Evolutionary conservation across 164 flowering plant species (phyloP), one percentile per base, ranked within the genome.

Genomic region (grape (Vitis vinifera)): DNA sequence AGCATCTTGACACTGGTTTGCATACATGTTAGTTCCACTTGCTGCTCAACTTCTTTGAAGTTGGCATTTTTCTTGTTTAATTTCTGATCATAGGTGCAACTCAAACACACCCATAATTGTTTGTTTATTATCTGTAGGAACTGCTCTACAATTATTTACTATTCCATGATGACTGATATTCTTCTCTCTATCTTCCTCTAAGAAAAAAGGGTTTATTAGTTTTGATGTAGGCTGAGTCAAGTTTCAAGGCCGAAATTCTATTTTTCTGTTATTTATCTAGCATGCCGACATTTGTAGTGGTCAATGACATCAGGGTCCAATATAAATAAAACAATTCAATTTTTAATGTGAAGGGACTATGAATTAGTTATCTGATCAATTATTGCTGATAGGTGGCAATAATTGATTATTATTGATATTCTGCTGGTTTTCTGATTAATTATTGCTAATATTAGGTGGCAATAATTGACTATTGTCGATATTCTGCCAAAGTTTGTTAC

Each of bases 1-100:
- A 87, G 90, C 71, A 76, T 82, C 77, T 73, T 96, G 81, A 87
- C 85, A 10, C 77, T 92, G 57, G 73, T 88, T 15, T 86, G 73
- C 52, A 50, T 83, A 62, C 95, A 96, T 69, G 99, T 93, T 63
- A 84, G 92, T 87, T 50, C 51, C 72, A n/a, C 59, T 59, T 49
- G n/a, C 63, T 31, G 9, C 52, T 59, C 50, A 19, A 65, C 59
- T 63, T 47, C 31, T 51, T 65, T 17, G 55, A 49, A 19, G 2
- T 47, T 31, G n/a, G 15, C n/a, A 16, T 60, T 61, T 30, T 55
- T 16, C 10, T 3, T 44, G 59, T 10, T 37, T 61, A 31, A 6
- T 50, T 68, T 14, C 60, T 66, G 61, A 72, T n/a, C 8, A 53
- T 66, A 17, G 53, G 68, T 17, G 63, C 49, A 53, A 14, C 53